A percentile compares a stretch with the other conserved stretches of the same genome.
Conservation (phyloP, 345 rosid genomes). For the Gossypium turneri region DNA sequence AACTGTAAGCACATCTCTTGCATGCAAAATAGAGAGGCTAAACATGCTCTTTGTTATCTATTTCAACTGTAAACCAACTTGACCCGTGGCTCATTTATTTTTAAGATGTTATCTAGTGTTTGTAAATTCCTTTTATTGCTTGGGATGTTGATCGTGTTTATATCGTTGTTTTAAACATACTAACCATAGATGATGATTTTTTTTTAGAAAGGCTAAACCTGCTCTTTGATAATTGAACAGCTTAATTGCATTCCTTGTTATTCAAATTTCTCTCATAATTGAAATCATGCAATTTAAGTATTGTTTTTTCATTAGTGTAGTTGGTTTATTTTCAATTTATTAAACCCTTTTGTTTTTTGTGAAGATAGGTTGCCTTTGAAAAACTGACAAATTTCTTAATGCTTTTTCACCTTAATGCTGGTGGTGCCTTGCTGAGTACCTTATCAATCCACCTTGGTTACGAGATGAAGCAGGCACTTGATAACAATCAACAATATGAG, state of each 20-base stretch:
- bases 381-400: not conserved
- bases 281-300: not conserved
- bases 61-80: no score
- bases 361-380: not conserved
- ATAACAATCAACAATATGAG: conserved; percentile 46
- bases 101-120: no score
- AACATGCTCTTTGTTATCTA: no score
- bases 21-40: conserved; percentile 43
- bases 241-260: not conserved
- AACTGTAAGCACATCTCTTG: conserved; percentile 49
- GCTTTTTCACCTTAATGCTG: conserved; percentile 36
- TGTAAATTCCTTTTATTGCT: no score
- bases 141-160: not conserved
- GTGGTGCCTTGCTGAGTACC: conserved; percentile 92
- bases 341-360: not conserved
- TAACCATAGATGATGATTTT: not conserved
- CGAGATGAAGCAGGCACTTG: conserved; percentile 73
- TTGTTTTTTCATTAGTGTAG: conserved; percentile 4
- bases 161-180: not conserved
- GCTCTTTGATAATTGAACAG: not conserved
- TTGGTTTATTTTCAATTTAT: not conserved
- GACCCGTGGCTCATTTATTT: no score
- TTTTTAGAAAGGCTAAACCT: no score
- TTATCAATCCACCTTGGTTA: conserved; percentile 83
- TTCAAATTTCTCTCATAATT: not conserved